These are phyloP conservation scores for Lupinus albus DNA, from an alignment of 306 rosid species.

Conservation along the genomic window DNA sequence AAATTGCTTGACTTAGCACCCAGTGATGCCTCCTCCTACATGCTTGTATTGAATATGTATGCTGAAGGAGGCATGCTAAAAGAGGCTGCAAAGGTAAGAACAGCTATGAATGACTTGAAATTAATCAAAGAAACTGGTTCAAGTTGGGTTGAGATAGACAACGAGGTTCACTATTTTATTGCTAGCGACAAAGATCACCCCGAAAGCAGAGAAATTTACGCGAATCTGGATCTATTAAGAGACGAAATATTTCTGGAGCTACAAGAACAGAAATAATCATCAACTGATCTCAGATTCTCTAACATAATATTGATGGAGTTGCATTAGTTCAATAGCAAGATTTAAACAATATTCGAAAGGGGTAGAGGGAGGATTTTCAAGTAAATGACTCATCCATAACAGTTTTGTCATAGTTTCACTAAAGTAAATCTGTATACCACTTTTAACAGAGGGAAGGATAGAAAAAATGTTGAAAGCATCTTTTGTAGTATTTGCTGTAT, in stretches of 20 bases:
- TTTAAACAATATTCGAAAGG: not conserved
- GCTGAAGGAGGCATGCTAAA: slow-evolving; percentile 51
- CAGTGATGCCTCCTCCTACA: slow-evolving; percentile 54
- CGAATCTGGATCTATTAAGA: slow-evolving; percentile 41
- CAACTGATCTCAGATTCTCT: slow-evolving; percentile 13
- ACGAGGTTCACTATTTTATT: slow-evolving; percentile 54
- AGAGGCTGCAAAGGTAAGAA: slow-evolving; percentile 62
- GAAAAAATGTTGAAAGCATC: not conserved
- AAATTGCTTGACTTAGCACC: slow-evolving; percentile 56
- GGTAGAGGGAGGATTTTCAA: slow-evolving; percentile 13
- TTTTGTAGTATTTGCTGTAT: slow-evolving; percentile 14
- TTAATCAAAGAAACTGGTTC: slow-evolving; percentile 57
- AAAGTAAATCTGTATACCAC: not conserved
- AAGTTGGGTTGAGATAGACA: slow-evolving; percentile 54
- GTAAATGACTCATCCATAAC: not conserved
- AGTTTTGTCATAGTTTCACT: slow-evolving; percentile 8
- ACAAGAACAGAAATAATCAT: slow-evolving; percentile 22
- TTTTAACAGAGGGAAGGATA: slow-evolving; percentile 16
- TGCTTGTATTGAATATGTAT: slow-evolving; percentile 57
- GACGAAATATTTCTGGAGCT: slow-evolving; percentile 34
- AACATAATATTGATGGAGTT: slow-evolving; percentile 2
- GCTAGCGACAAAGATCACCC: slow-evolving; percentile 57
- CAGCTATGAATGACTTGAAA: slow-evolving; percentile 55
- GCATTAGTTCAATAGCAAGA: slow-evolving; percentile 13
- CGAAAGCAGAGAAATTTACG: slow-evolving; percentile 50